Evolutionary conservation across 2,329 filamentous ascomycete genomes (phyloP), one percentile per base, ranked within the genome.

Genomic region (Colletotrichum sojae): DNA sequence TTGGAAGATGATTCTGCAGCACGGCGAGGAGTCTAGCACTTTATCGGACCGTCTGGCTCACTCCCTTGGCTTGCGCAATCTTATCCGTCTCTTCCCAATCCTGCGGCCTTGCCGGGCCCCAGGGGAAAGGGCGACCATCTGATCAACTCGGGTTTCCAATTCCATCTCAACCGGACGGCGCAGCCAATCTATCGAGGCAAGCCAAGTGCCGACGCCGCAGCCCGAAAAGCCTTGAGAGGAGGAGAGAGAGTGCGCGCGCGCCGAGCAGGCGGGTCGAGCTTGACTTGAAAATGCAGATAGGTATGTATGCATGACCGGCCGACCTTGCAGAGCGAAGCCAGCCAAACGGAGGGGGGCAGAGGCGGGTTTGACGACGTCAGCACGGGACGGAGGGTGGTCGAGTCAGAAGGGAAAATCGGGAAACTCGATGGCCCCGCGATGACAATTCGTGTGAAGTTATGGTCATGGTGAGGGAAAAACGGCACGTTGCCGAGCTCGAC

Each of bases 401-500:
- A 68, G 58, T 63, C 64, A 67, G 64, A 57, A 49, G 22, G 25
- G 49, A 25, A 27, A 31, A 25, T 54, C 49, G 59, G 49, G 59
- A 36, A 62, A 39, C 20, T 15, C 12, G 16, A 40, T 62, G 15
- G 5, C 22, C 45, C 18, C 46, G 31, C 25, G 39, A 54, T 62
- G 59, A 15, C 18, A 46, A 20, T 46, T 49, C 18, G 46, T 46
- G 55, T 46, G 59, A 20, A 27, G 59, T 10, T 22, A n/a, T 15
- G 16, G 49, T 18, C 15, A 45, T 18, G n/a, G 36, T 12, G 49
- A 53, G 56, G 48, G 48, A 46, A n/a, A 39, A 31, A 25, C 66
- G 55, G 66, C 66, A 69, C 66, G 48, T 45, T 60, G 66, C 66
- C 66, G 66, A 69, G 49, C 22, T 46, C 48, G 18, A 53, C 65